A percentile compares a stretch with the other conserved stretches of the same genome.
These are phyloP conservation scores for Glycine tomentella DNA, from an alignment of 306 rosid genomes.

Conservation along the genomic window DNA sequence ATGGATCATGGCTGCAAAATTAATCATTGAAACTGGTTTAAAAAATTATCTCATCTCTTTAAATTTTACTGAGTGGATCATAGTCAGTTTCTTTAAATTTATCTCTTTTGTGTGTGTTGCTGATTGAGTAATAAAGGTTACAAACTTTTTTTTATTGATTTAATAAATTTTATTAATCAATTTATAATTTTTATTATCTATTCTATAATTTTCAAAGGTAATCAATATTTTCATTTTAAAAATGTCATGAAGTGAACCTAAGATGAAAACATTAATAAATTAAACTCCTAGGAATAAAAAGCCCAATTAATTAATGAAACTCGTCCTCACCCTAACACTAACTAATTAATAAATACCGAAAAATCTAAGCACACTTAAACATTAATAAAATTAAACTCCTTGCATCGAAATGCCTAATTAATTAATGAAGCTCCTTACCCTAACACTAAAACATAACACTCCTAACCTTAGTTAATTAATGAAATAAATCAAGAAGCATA, in stretches of 20 bases:
- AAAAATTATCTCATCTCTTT: too few relatives aligned
- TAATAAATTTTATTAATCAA: too few relatives aligned
- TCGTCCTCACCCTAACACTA: neutral
- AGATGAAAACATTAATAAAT: neutral
- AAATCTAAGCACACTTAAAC: neutral
- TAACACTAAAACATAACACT: neutral
- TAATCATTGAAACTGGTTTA: too few relatives aligned
- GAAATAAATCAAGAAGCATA: neutral
- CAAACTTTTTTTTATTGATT: neutral
- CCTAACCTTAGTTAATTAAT: neutral
- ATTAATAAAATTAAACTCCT: neutral
- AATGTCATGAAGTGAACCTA: neutral
- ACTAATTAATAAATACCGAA: neutral
- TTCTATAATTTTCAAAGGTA: too few relatives aligned
- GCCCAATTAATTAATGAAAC: neutral
- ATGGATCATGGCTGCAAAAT: too few relatives aligned
- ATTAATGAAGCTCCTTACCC: neutral
- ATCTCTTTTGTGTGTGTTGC: too few relatives aligned
- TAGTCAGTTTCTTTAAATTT: too few relatives aligned
- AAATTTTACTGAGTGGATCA: too few relatives aligned
- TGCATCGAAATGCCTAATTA: neutral
- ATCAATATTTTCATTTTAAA: too few relatives aligned
- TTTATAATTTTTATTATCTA: too few relatives aligned
- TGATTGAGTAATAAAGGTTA: neutral
- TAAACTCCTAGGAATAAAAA: neutral